These are phyloP conservation scores for Esteya vermicola DNA, from an alignment of 2,329 filamentous ascomycete species.

Conservation along the genomic window DNA sequence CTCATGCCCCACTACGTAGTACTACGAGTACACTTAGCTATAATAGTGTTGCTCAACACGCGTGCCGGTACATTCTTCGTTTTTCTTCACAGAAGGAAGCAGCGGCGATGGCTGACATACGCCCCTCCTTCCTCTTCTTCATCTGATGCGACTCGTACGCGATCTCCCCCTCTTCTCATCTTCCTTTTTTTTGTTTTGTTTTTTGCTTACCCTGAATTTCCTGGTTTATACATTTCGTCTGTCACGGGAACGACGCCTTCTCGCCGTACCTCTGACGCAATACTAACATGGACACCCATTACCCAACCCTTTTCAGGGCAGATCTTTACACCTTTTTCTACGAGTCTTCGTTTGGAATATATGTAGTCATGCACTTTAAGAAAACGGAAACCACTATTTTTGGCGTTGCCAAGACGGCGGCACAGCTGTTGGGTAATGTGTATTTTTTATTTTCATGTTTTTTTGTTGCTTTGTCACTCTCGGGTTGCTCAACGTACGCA, in stretches of 20 bases:
- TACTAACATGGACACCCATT: too few relatives aligned
- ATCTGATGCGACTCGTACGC: background rate
- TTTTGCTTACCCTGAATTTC: too few relatives aligned
- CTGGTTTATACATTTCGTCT: too few relatives aligned
- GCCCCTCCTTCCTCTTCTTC: background rate
- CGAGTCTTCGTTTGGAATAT: background rate
- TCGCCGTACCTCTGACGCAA: too few relatives aligned
- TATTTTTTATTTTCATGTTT: conserved; percentile 14
- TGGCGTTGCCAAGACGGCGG: too few relatives aligned
- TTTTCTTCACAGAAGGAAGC: background rate
- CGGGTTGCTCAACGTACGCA: conserved; percentile 46
- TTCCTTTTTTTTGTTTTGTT: background rate
- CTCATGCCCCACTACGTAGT: background rate
- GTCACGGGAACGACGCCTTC: too few relatives aligned
- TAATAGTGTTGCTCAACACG: too few relatives aligned
- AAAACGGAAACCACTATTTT: too few relatives aligned
- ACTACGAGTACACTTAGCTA: too few relatives aligned
- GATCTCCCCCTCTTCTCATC: conserved; percentile 12
- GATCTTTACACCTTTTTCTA: too few relatives aligned
- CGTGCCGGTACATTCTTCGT: background rate
- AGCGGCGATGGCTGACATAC: background rate
- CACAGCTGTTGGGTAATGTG: background rate
- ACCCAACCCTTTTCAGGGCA: too few relatives aligned
- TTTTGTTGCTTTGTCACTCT: conserved; percentile 8
- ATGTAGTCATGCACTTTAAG: too few relatives aligned